A percentile compares a stretch with the other conserved stretches of the same genome.
Conservation (phyloP, 2,329 filamentous ascomycete genomes). For the Fusarium guadeloupense region DNA sequence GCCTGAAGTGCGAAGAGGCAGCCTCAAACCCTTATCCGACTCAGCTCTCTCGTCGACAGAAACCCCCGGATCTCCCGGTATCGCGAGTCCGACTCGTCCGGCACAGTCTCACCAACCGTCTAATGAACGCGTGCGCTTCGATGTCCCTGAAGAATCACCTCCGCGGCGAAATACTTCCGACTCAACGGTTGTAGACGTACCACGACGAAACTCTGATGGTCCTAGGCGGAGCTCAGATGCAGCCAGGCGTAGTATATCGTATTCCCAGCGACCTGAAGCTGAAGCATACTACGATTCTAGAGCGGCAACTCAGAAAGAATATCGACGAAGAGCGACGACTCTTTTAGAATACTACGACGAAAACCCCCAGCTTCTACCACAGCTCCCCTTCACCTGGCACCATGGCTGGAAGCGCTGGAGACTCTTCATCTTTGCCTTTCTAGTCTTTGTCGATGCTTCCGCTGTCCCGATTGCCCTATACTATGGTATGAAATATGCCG, state of each 20-base stretch:
- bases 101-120: slow-evolving; percentile 27
- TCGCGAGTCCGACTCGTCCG: slow-evolving; percentile 22
- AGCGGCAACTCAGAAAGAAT: slow-evolving; percentile 50
- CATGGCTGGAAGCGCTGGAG: slow-evolving; percentile 53
- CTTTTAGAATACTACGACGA: slow-evolving; percentile 53
- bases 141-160: slow-evolving; percentile 15
- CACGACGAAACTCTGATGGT: slow-evolving; percentile 37
- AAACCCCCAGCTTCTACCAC: slow-evolving; percentile 51
- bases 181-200: slow-evolving; percentile 27
- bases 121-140: slow-evolving; percentile 31
- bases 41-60: slow-evolving; percentile 32
- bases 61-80: slow-evolving; percentile 6
- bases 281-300: slow-evolving; percentile 53
- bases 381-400: slow-evolving; percentile 54
- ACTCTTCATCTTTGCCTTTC: slow-evolving; percentile 58
- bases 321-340: slow-evolving; percentile 47
- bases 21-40: slow-evolving; percentile 35
- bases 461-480: slow-evolving; percentile 61
- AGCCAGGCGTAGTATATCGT: slow-evolving; percentile 48
- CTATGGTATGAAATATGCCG: slow-evolving; percentile 58
- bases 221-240: slow-evolving; percentile 39
- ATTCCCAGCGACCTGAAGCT: slow-evolving; percentile 47
- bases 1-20: slow-evolving; percentile 46
- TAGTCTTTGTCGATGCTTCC: slow-evolving; percentile 57
- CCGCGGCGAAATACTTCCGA: slow-evolving; percentile 26